Evolutionary conservation across 805 yeast species (phyloP).

Genomic region (Ogataea nonfermentans): DNA sequence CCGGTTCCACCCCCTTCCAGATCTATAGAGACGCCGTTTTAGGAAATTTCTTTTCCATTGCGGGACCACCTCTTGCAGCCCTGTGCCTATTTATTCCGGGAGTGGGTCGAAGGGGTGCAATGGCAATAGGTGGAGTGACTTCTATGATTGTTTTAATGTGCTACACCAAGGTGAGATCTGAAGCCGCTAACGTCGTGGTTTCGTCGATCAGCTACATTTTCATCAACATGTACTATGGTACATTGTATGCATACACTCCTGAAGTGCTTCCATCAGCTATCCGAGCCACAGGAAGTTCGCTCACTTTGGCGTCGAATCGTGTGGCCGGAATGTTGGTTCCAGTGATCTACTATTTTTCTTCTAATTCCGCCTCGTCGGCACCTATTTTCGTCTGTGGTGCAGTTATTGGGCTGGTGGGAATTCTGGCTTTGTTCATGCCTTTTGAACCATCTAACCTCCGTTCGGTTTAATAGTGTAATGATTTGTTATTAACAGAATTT

Average conservation of each 20-base stretch:
- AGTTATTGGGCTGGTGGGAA: conserved; percentile 42
- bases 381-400: conserved; percentile 56
- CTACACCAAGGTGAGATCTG: conserved; percentile 53
- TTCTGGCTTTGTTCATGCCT: conserved; percentile 42
- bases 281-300: conserved; percentile 54
- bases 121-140: conserved; percentile 45
- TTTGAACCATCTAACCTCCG: conserved; percentile 39
- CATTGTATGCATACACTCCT: conserved; percentile 59
- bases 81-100: conserved; percentile 22
- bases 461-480: conserved; percentile 17
- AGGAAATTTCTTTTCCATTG: conserved; percentile 39
- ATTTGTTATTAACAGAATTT: neutral
- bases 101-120: conserved; percentile 53
- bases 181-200: conserved; percentile 47
- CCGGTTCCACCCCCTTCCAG: conserved; percentile 35
- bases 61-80: conserved; percentile 50
- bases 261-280: conserved; percentile 49
- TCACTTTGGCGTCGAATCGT: conserved; percentile 49
- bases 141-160: conserved; percentile 55
- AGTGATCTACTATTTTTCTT: conserved; percentile 48
- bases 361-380: conserved; percentile 46
- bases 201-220: conserved; percentile 43
- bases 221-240: conserved; percentile 48
- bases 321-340: conserved; percentile 52
- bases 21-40: conserved; percentile 45